Evolutionary conservation across 2,329 filamentous ascomycete species (phyloP).

Genomic region (Tolypocladium ophioglossoides): DNA sequence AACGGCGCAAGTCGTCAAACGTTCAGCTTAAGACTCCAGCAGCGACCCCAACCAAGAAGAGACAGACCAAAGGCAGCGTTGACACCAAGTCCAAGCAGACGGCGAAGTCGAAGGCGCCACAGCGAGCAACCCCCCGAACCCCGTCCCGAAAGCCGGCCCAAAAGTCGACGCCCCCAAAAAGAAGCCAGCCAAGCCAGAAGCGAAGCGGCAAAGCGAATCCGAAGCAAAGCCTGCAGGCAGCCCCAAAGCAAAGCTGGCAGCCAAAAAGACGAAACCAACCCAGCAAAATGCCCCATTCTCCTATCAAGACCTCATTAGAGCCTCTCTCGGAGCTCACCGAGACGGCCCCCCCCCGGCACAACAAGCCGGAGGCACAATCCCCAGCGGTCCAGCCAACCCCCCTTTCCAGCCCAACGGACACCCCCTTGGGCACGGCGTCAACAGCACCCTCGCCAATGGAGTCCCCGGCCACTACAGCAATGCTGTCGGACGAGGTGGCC

Average conservation of each 20-base stretch:
- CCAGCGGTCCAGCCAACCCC: not conserved
- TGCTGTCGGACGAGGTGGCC: not conserved
- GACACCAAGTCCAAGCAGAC: conserved; percentile 21
- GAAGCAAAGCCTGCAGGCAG: not conserved
- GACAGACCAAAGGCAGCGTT: conserved; percentile 16
- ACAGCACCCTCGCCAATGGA: not conserved
- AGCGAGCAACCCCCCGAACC: not conserved
- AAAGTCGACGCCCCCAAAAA: not conserved
- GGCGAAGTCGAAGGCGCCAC: conserved; percentile 7
- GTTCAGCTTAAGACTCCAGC: conserved; percentile 12
- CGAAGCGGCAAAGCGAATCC: not conserved
- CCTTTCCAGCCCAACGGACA: not conserved
- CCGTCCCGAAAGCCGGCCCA: not conserved
- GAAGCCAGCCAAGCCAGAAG: not conserved
- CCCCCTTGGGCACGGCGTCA: not conserved
- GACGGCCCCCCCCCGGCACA: not conserved
- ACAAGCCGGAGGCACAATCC: not conserved
- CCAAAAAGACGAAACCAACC: not conserved
- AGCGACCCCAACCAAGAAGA: conserved; percentile 14
- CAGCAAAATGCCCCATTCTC: not conserved
- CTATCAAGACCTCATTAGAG: not conserved
- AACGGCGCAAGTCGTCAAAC: conserved; percentile 17
- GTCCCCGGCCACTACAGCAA: not conserved
- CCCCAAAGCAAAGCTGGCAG: not conserved
- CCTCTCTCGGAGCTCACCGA: too few species aligned